These are phyloP conservation scores for Exobasidium cylindrosporum DNA, from an alignment of 1,284 basidiomycete species.

Conservation along the genomic window DNA sequence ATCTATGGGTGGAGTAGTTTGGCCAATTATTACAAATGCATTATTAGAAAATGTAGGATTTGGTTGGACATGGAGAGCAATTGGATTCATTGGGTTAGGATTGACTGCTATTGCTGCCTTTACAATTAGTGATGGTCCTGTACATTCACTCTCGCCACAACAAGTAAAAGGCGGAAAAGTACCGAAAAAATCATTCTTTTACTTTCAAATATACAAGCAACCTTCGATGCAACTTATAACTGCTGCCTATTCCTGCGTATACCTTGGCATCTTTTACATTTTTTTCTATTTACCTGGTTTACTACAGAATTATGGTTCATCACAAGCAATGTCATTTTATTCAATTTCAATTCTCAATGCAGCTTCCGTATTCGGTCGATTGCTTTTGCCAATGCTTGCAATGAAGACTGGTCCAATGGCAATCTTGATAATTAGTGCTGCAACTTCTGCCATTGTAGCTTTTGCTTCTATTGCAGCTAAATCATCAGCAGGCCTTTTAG, in stretches of 20 bases:
- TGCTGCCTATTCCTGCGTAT: neutral
- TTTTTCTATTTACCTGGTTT: conserved; percentile 10
- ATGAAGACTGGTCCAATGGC: neutral
- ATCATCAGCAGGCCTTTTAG: neutral
- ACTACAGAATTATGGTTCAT: neutral
- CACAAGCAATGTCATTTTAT: conserved; percentile 4
- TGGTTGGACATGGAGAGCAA: conserved; percentile 8
- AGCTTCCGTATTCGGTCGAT: conserved; percentile 5
- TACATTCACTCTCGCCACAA: too few species aligned
- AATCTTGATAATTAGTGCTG: neutral
- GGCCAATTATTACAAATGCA: conserved; percentile 1
- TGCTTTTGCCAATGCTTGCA: neutral
- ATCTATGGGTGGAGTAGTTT: conserved; percentile 9
- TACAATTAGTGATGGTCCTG: neutral
- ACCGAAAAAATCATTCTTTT: neutral
- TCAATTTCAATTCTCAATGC: conserved; percentile 12
- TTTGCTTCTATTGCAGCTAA: neutral
- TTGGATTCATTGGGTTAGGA: conserved; percentile 7
- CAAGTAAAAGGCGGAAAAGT: too few species aligned
- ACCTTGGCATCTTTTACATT: neutral
- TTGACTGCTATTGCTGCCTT: neutral
- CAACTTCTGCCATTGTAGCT: neutral
- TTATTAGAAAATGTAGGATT: neutral
- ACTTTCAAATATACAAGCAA: neutral
- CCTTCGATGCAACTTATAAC: too few species aligned